Base-by-base conservation (phyloP, 2,329 filamentous ascomycete genomes). In the Clarireedia sp. region DNA sequence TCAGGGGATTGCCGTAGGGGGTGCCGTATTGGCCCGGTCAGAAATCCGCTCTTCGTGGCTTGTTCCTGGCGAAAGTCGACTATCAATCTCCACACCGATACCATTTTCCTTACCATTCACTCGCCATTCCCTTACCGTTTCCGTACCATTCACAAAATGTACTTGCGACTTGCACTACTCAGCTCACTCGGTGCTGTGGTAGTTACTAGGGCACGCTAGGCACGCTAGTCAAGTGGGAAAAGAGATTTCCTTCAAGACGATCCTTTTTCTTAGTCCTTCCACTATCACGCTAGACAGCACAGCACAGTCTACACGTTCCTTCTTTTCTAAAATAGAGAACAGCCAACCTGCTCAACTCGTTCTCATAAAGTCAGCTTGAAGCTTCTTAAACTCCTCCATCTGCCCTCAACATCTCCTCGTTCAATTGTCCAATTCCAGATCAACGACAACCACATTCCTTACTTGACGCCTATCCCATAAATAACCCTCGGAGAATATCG, bases 261-360 rank as follows among this genome's bases (percentile, higher is more conserved):
- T 52, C 50, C 50, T 52, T 52, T 33, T 33, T 9, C 29, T 33
- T 33, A 10, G 29, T 33, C 29, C 29, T 33, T 12, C 29, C 29
- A 33, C 29, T 14, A 33, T 10, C 29, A 33, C 29, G 12, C 29
- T 33, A 14, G 29, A 33, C 50, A 52, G 19, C 43, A n/a, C 45
- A 46, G 38, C 45, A 46, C 50, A 33, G 26, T 24, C 17, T 33
- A 53, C 51, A 47, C 51, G 21, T 53, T 47, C 51, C 44, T 44
- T 40, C 10, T 19, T 45, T 46, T 36, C 43, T 48, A 37, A 40
- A 48, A 24, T 33, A 33, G 38, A 41, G 38, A 41, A 40, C 51
- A 53, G 51, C 51, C 43, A 53, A 43, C 26, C 51, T 53, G 51
- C 24, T 48, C 8, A 12, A 40, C 21, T 48, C 51, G 19, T 48